These are phyloP conservation scores for Colletotrichum spinosum DNA, from an alignment of 2,329 filamentous ascomycete genomes.

Conservation along the genomic window DNA sequence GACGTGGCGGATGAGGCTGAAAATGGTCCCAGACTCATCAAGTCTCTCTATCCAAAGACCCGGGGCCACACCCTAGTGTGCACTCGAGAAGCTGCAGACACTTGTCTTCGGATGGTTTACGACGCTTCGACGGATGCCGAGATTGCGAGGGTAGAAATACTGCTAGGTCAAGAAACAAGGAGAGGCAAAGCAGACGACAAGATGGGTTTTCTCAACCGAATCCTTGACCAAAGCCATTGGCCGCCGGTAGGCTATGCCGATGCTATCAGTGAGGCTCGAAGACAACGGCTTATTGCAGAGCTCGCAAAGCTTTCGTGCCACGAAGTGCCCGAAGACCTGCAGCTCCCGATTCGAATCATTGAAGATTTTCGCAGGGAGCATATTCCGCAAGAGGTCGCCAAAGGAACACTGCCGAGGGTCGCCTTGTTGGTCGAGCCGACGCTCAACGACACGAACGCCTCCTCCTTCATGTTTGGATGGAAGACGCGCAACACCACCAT, in stretches of 20 bases:
- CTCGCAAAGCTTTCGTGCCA: slow-evolving; percentile 50
- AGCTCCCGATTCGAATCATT: slow-evolving; percentile 48
- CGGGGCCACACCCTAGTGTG: slow-evolving; percentile 48
- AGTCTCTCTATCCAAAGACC: slow-evolving; percentile 49
- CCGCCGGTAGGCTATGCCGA: slow-evolving; percentile 17
- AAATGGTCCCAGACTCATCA: slow-evolving; percentile 35
- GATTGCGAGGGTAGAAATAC: slow-evolving; percentile 23
- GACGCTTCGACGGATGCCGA: slow-evolving; percentile 31
- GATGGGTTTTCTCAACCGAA: slow-evolving; percentile 11
- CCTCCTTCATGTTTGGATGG: slow-evolving; percentile 55
- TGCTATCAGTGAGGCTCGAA: background rate
- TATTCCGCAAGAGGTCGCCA: slow-evolving; percentile 38
- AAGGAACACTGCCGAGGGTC: slow-evolving; percentile 42
- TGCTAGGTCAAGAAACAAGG: slow-evolving; percentile 11
- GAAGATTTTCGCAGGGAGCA: slow-evolving; percentile 39
- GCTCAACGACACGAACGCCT: slow-evolving; percentile 51
- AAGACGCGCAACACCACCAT: slow-evolving; percentile 47
- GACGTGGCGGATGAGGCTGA: slow-evolving; percentile 35
- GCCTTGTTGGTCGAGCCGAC: slow-evolving; percentile 45
- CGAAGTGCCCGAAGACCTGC: slow-evolving; percentile 45
- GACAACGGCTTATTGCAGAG: slow-evolving; percentile 40
- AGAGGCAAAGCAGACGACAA: slow-evolving; percentile 29
- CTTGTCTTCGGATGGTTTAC: slow-evolving; percentile 45
- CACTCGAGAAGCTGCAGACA: slow-evolving; percentile 51
- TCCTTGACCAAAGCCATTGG: slow-evolving; percentile 18